Evolutionary conservation across 2,329 filamentous ascomycete species (phyloP).

Genomic region (Pyricularia sp.): DNA sequence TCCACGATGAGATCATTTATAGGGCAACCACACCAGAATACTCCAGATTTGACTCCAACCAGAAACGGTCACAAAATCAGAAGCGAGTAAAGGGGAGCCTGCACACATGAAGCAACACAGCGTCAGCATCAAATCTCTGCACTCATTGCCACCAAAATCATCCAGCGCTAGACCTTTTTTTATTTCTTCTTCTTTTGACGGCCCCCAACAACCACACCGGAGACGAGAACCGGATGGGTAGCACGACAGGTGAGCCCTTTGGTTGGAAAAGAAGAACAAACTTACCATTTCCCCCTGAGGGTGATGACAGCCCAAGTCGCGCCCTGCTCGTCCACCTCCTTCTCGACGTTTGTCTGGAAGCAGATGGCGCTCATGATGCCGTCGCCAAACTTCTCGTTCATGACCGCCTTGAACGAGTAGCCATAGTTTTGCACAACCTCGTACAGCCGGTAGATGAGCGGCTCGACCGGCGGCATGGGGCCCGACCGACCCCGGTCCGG

Average conservation of each 20-base stretch:
- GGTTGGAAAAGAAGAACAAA: constrained; percentile 3
- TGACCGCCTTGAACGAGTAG: constrained; percentile 86
- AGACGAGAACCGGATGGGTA: background rate
- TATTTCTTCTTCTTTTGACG: background rate
- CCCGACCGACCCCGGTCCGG: constrained; percentile 73
- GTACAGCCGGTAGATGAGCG: constrained; percentile 81
- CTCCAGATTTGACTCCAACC: background rate
- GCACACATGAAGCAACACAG: constrained; percentile 6
- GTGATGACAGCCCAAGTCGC: constrained; percentile 79
- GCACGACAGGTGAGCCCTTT: background rate
- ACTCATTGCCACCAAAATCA: too few relatives aligned
- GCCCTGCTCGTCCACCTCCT: constrained; percentile 80
- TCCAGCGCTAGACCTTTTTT: too few relatives aligned
- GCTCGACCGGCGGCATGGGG: constrained; percentile 78
- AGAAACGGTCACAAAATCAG: constrained; percentile 8
- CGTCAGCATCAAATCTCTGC: background rate
- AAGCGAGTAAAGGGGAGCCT: constrained; percentile 28
- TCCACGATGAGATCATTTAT: background rate
- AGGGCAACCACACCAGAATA: background rate
- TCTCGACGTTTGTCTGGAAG: constrained; percentile 85
- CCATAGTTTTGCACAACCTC: constrained; percentile 97
- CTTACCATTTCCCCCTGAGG: constrained; percentile 73
- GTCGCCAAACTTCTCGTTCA: constrained; percentile 92
- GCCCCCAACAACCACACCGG: background rate
- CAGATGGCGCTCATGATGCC: constrained; percentile 96